Conservation (phyloP, 2,329 filamentous ascomycete genomes). For the Colletotrichum sp. region DNA sequence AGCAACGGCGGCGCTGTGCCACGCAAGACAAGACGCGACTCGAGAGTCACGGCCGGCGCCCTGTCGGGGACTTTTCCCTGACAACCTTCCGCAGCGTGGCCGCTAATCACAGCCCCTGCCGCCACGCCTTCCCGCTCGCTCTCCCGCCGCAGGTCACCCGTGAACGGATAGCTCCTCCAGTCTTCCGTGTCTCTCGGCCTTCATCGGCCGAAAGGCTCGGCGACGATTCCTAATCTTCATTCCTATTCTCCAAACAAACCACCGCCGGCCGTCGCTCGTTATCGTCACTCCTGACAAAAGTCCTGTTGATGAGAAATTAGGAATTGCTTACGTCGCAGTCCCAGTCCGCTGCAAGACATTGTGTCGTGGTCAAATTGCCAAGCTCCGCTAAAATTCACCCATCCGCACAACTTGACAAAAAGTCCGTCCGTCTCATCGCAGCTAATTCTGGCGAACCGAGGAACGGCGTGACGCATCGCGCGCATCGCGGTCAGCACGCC, state of each 20-base stretch:
- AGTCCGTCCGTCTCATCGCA: slow-evolving; percentile 8
- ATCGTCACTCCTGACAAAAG: not conserved
- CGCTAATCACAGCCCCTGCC: not conserved
- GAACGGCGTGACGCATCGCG: not conserved
- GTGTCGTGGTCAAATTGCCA: not conserved
- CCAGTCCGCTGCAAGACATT: not conserved
- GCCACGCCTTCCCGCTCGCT: slow-evolving; percentile 2
- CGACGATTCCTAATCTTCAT: not conserved
- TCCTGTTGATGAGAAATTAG: not conserved
- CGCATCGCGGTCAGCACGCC: not conserved
- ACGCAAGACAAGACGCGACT: not conserved
- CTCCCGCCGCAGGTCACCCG: slow-evolving; percentile 6
- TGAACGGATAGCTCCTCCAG: not conserved
- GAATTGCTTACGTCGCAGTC: not conserved
- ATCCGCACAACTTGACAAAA: not conserved
- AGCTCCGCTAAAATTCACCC: not conserved
- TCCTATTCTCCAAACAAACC: not conserved
- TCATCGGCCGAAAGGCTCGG: slow-evolving; percentile 3
- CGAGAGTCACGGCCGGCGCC: not conserved
- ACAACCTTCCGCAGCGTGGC: not conserved
- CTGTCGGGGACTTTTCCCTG: not conserved
- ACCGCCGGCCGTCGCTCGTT: not conserved
- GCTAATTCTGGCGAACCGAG: not conserved
- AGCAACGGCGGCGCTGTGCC: not conserved
- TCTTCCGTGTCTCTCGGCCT: not conserved